phyloP scores from a whole-genome alignment of 140 eudicot species.

The Stevia rebaudiana region DNA sequence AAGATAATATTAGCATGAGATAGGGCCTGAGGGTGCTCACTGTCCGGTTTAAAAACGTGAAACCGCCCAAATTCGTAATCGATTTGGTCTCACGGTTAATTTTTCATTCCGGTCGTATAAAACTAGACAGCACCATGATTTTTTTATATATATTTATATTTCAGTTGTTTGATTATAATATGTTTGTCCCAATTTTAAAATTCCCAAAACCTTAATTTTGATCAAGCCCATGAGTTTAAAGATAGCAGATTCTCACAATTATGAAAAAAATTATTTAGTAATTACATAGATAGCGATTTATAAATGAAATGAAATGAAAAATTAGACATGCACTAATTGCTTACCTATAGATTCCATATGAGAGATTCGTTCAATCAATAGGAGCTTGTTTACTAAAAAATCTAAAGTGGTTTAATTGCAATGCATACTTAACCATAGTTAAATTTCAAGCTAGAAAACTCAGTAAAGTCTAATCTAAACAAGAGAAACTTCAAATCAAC shows the following conservation, averaged over 20 bases:
- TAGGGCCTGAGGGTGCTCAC: no score
- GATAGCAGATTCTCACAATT: background rate
- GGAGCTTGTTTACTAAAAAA: background rate
- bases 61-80: no score
- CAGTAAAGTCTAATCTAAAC: conserved; percentile 72
- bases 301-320: background rate
- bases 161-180: no score
- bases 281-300: background rate
- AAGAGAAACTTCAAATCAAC: conserved; percentile 68
- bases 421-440: conserved; percentile 5
- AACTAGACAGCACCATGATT: no score
- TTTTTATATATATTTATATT: no score
- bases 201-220: no score
- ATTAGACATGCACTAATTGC: background rate
- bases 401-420: background rate
- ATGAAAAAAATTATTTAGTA: background rate
- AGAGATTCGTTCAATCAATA: background rate
- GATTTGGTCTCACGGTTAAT: no score
- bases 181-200: no score
- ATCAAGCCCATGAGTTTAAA: no score
- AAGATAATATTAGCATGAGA: no score
- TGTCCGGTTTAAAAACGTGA: no score
- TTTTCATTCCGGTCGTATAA: no score
- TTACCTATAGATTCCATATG: background rate
- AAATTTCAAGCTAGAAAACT: conserved; percentile 46